Conservation (phyloP, 2,329 filamentous ascomycete species). For the Colletotrichum siamense region DNA sequence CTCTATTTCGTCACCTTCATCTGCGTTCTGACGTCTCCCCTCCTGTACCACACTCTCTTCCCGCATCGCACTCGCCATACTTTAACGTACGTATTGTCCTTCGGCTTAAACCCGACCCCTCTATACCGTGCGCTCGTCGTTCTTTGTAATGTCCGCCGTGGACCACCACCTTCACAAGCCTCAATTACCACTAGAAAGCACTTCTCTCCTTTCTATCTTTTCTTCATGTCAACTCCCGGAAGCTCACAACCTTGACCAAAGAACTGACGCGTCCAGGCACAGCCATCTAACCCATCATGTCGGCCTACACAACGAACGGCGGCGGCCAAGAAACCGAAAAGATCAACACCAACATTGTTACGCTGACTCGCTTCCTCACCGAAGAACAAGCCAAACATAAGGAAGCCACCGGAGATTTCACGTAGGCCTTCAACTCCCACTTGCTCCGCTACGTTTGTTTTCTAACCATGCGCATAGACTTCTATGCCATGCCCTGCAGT, state of each 20-base stretch:
- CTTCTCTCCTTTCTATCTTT: background rate
- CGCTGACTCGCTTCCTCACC: slow-evolving; percentile 92
- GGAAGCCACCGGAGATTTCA: slow-evolving; percentile 98
- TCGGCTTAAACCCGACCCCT: background rate
- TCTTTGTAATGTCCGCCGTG: background rate
- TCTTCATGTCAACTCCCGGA: background rate
- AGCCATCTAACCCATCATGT: slow-evolving; percentile 12
- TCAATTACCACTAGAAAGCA: background rate
- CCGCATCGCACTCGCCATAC: background rate
- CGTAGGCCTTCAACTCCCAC: slow-evolving; percentile 61
- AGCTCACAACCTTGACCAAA: background rate
- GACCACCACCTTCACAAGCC: slow-evolving; percentile 13
- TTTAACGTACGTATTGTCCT: background rate
- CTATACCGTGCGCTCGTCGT: background rate
- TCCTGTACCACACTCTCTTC: background rate
- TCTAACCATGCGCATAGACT: slow-evolving; percentile 60
- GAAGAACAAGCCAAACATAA: slow-evolving; percentile 94
- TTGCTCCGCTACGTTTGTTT: background rate
- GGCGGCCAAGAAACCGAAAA: slow-evolving; percentile 68
- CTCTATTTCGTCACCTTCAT: slow-evolving; percentile 6
- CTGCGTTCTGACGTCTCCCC: background rate
- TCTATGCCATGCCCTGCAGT: slow-evolving; percentile 96
- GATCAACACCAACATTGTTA: slow-evolving; percentile 96
- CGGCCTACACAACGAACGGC: slow-evolving; percentile 34
- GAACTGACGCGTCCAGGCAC: background rate